These are phyloP conservation scores for Phytophthora syringae DNA, from an alignment of 352 stramenopile genomes.

Conservation along the genomic window DNA sequence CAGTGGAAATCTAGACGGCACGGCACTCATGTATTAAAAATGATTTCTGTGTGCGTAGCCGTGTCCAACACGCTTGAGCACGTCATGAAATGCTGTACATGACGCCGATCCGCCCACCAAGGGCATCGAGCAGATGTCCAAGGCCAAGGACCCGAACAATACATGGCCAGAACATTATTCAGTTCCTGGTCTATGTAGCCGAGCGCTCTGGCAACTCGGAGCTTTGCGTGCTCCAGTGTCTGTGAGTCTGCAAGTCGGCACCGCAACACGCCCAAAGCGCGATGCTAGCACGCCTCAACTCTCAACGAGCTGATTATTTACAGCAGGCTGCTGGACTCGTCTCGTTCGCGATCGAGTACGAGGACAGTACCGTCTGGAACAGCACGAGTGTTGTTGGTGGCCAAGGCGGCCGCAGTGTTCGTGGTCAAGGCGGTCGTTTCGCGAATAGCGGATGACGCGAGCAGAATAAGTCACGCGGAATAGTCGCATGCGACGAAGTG, in stretches of 20 bases:
- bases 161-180: constrained; percentile 21
- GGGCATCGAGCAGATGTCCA: constrained; percentile 12
- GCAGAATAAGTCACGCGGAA: neutral
- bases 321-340: neutral
- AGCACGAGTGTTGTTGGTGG: no score
- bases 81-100: constrained; percentile 19
- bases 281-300: neutral
- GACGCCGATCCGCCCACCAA: neutral
- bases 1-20: constrained; percentile 1
- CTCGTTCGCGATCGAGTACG: constrained; percentile 2
- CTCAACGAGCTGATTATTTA: neutral
- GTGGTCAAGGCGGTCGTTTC: neutral
- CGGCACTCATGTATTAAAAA: constrained; percentile 16
- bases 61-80: constrained; percentile 16
- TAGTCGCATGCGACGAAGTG: constrained; percentile 1
- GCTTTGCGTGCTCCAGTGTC: constrained; percentile 15
- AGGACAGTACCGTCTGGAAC: neutral
- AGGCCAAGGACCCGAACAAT: constrained; percentile 3
- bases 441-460: neutral
- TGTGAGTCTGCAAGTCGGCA: constrained; percentile 14
- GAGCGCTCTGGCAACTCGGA: constrained; percentile 14
- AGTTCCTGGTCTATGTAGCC: constrained; percentile 19
- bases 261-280: no score
- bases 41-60: constrained; percentile 1
- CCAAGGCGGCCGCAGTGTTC: neutral